Evolutionary conservation across 1,284 basidiomycete genomes (phyloP), one percentile per base, ranked within the genome.

Genomic region (Fomitopsis betulina): DNA sequence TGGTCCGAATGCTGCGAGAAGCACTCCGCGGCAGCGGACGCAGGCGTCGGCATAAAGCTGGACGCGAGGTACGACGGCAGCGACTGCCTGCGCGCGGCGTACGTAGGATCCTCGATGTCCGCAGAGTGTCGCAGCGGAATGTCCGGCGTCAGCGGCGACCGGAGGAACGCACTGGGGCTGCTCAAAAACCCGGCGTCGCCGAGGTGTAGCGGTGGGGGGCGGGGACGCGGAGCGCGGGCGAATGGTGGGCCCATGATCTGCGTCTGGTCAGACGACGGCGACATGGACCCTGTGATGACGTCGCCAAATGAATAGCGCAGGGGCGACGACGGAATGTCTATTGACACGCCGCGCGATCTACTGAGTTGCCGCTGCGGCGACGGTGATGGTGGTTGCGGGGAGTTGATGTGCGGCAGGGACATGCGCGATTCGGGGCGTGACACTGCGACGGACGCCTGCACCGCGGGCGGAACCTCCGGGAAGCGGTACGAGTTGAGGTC

Each of bases 51-150:
- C 42, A 63, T 58, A 60, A 62, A 65, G 23, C 63, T 37, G 45
- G 65, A 61, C 19, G 66, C 37, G 27, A 71, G 63, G 56, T 68
- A 65, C 27, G 62, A 21, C 3, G 70, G 70, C 6, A 71, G 60
- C 10, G 66, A 66, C 23, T 61, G 56, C 17, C 64, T 62, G 27
- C 65, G 65, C 38, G 55, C 51, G 13, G 47, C 54, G 51, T 45
- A 38, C 39, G 27, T 56, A 17, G 42, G 53, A 51, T 58, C 53
- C 47, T 50, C 50, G 39, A 53, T 15, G 33, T 35, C 58, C 25
- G 17, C 43, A 21, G 42, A 53, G 23, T 23, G 51, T 30, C 19
- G 49, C 27, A 56, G 57, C 12, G 55, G 54, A 10, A 37, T 15
- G 17, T 25, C 52, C 13, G 62, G 58, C 7, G 58, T 54, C 49